Base-by-base conservation (phyloP, 306 rosid genomes). In the Fragaria ananassa region DNA sequence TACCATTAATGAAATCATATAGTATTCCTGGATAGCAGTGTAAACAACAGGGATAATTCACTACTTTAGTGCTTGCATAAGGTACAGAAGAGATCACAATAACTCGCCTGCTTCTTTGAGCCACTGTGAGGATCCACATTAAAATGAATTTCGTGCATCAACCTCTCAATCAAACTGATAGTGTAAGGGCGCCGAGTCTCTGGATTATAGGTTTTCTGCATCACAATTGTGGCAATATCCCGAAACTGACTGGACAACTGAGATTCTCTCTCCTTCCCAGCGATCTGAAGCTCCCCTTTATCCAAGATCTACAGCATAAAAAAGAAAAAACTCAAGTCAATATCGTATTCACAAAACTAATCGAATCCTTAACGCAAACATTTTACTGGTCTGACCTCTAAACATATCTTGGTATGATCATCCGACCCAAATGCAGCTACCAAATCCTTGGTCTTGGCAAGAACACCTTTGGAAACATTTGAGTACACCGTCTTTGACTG, bases 221-320 rank as follows among this genome's bases (percentile, higher is more conserved):
- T 95, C 31, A 95, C 93, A 79, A 92, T 89, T 66, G 96, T 95
- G 5, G 98, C 98, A 42, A 95, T 92, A 81, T 95, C 98, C 81
- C 98, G 85, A 76, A 95, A 95, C 87, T 95, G 98, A 88, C 81
- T 95, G 0, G 96, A 89, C 53, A 95, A 79, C 61, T 89, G 74
- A 9, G 98, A 92, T 60, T 95, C 98, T 81, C 98, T 91, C 91
- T 95, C 98, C 79, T 95, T 95, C 79, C 95, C 98, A 54, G 97
- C 96, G 34, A 92, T 89, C 84, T 91, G 98, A 87, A 95, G 97
- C 80, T 92, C 98, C 60, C 97, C 98, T 85, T 90, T 91, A 74
- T 92, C 88, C 74, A 95, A 86, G 78, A 92, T 89, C 97, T 95
- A 81, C 70, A 65, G 12, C 23, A 39, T 0, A 53, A 6, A 45